Evolutionary conservation across 2,329 filamentous ascomycete genomes (phyloP), one percentile per base, ranked within the genome.

Genomic region (Epichloe amarillans): DNA sequence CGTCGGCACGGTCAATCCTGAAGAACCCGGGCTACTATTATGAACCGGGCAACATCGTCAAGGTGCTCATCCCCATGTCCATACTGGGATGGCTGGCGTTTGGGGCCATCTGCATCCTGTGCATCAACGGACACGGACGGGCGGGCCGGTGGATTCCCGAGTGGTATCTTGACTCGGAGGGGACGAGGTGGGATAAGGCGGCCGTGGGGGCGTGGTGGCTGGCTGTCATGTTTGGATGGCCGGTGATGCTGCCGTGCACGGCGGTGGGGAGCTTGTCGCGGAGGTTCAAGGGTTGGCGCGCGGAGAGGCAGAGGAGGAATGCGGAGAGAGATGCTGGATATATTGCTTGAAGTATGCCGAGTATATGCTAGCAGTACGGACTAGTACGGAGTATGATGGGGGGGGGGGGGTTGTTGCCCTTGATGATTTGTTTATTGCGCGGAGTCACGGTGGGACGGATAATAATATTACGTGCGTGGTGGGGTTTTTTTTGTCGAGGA

Each of bases 241-340:
- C 81, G 4, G 73, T 72, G 58, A 91, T 88, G 57, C 72, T 79
- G 47, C 70, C 72, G 0, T 86, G 90, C 59, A 82, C 77, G 56
- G 82, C 84, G 60, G 82, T 74, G 30, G 94, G 77, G 70, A 93
- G 91, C 68, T 87, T 86, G 49, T 79, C 69, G 65, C 83, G 77
- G 46, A 89, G 69, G 2, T 69, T 70, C 6, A 66, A 14, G 53
- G 46, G n/a, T 42, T 49, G 55, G 36, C 62, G 63, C 46, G 61
- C 53, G 5, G 65, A 62, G 26, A 74, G 61, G 48, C 10, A 12
- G 26, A 67, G 73, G n/a, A 66, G 66, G 33, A 77, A 66, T 56
- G 75, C 69, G 53, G 72, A 59, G 63, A 72, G 73, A 35, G 37
- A 41, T 19, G 37, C 21, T 39, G 47, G 50, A 14, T 7, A 6